Percentiles rank a stretch among this genome's conserved stretches.
These are phyloP conservation scores for Rhazya stricta DNA, from an alignment of 257 asterid genomes.

Conservation along the genomic window DNA sequence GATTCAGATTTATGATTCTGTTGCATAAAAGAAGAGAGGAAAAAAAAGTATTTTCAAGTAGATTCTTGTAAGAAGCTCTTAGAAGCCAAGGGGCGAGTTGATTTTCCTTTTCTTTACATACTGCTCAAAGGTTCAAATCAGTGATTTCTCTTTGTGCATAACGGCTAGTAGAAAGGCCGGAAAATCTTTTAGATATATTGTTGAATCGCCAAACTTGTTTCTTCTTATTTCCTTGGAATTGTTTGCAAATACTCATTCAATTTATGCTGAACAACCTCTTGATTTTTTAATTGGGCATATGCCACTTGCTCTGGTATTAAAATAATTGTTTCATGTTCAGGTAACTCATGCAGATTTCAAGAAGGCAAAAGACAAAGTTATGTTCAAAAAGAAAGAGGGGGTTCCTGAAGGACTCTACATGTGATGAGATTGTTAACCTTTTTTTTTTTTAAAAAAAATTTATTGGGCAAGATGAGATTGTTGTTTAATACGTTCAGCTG, in stretches of 20 bases:
- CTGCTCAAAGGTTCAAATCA: too few relatives aligned
- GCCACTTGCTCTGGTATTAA: neutral
- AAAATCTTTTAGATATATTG: neutral
- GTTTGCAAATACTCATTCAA: neutral
- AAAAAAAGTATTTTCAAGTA: neutral
- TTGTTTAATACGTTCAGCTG: neutral
- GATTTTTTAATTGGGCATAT: neutral
- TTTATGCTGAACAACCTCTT: neutral
- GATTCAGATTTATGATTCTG: neutral
- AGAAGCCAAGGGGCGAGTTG: too few relatives aligned
- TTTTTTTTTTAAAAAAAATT: too few relatives aligned
- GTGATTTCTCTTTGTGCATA: neutral
- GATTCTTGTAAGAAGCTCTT: neutral
- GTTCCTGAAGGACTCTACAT: slow-evolving; percentile 54
- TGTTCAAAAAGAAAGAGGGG: slow-evolving; percentile 57
- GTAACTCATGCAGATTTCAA: slow-evolving; percentile 46
- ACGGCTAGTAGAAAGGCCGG: neutral
- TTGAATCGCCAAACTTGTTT: neutral
- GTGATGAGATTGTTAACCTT: slow-evolving; percentile 19
- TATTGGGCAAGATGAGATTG: too few relatives aligned
- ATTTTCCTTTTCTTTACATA: too few relatives aligned
- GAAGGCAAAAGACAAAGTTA: slow-evolving; percentile 54
- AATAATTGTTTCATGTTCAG: slow-evolving; percentile 11
- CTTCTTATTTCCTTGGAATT: neutral
- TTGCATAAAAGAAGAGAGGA: too few relatives aligned